Conservation (phyloP, 148 eudicot species). For the Fagopyrum homotropicum region DNA sequence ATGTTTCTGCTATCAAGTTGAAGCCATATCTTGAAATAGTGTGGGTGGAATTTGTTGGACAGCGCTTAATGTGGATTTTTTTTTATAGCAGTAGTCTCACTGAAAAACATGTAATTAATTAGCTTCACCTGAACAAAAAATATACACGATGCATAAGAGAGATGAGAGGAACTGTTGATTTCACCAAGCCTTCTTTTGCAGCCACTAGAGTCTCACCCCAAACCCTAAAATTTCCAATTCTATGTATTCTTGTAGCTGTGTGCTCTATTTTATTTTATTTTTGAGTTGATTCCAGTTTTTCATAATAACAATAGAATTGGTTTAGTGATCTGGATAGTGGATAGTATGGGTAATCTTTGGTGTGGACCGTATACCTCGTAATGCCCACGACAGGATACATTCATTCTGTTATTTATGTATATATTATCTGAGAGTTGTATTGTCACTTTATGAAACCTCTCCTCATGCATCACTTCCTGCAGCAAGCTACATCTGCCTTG, state of each 20-base stretch:
- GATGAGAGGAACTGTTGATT: neutral
- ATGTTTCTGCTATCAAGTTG: neutral
- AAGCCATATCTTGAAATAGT: neutral
- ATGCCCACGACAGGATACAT: neutral
- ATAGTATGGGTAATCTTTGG: neutral
- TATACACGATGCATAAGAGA: neutral
- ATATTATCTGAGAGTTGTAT: constrained; percentile 1
- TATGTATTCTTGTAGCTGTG: neutral
- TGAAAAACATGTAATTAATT: neutral
- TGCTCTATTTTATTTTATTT: neutral
- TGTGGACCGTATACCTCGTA: neutral
- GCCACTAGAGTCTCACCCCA: neutral
- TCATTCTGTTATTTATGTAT: neutral
- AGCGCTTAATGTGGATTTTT: neutral
- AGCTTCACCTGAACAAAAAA: neutral
- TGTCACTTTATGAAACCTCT: neutral
- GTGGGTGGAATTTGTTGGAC: neutral
- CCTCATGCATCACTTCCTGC: constrained; percentile 18
- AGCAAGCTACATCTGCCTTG: constrained; percentile 65
- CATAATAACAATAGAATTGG: neutral
- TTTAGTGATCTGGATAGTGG: neutral
- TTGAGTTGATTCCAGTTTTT: neutral
- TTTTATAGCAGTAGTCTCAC: neutral
- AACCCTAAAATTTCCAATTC: neutral
- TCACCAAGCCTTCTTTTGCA: neutral